Percentiles rank a stretch among this genome's conserved stretches.
These are phyloP conservation scores for Solanum acaule DNA, from an alignment of 257 asterid genomes.

Conservation along the genomic window DNA sequence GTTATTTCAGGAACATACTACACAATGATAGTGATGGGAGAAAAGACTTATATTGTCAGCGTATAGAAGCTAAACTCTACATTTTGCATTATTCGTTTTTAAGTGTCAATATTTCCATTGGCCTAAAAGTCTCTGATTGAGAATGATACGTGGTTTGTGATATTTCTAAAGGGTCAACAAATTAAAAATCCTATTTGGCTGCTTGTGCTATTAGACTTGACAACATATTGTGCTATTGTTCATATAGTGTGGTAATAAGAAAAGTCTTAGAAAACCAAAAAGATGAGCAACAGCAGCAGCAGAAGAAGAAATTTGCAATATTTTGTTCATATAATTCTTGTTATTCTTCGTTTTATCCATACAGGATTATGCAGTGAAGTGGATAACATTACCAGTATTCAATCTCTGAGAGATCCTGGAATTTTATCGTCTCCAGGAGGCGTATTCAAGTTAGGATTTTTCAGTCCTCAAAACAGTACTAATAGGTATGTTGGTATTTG, in stretches of 20 bases:
- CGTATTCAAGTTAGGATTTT: neutral
- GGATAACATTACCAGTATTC: neutral
- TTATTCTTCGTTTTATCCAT: too few relatives aligned
- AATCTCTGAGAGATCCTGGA: neutral
- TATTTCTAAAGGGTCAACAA: neutral
- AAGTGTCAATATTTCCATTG: neutral
- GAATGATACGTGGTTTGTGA: neutral
- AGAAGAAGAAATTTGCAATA: neutral
- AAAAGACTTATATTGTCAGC: neutral
- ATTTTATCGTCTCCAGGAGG: neutral
- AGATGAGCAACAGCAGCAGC: neutral
- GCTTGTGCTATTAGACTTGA: neutral
- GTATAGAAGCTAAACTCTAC: neutral
- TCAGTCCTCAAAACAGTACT: neutral
- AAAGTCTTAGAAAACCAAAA: neutral
- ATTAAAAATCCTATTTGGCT: neutral
- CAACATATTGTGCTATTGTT: neutral
- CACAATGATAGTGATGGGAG: neutral
- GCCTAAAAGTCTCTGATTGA: neutral
- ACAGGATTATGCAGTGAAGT: neutral
- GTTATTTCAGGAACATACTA: neutral
- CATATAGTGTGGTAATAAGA: neutral
- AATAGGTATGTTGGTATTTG: neutral
- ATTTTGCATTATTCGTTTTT: too few relatives aligned
- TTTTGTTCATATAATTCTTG: neutral